Conservation (phyloP, 2,329 filamentous ascomycete genomes). For the Diplodia intermedia region DNA sequence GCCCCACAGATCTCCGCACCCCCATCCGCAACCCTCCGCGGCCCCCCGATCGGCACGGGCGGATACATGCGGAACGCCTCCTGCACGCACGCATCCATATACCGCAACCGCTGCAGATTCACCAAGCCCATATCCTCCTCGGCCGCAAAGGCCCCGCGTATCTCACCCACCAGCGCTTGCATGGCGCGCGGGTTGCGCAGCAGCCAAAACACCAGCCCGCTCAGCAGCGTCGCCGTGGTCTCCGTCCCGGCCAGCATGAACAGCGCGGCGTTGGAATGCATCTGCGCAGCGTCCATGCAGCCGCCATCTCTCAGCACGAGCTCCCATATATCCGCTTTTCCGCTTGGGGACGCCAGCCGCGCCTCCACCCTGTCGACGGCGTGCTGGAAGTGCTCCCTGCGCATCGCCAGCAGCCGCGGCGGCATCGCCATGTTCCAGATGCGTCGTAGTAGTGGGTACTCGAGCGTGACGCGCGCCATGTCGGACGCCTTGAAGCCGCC, state of each 20-base stretch:
- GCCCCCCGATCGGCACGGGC: conserved; percentile 48
- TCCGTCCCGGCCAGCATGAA: conserved; percentile 50
- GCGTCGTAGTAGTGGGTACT: not conserved
- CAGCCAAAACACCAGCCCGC: conserved; percentile 45
- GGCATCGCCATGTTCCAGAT: not conserved
- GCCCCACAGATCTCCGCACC: conserved; percentile 40
- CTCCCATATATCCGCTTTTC: conserved; percentile 48
- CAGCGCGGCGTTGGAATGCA: conserved; percentile 34
- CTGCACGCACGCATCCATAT: conserved; percentile 42
- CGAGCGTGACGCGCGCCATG: not conserved
- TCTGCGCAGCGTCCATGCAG: not conserved
- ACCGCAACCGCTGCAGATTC: not conserved
- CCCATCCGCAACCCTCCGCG: conserved; percentile 39
- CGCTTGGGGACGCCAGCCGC: conserved; percentile 34
- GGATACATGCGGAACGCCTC: conserved; percentile 55
- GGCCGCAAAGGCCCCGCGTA: not conserved
- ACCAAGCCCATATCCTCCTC: not conserved
- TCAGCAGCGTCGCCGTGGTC: conserved; percentile 50
- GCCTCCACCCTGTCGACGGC: conserved; percentile 36
- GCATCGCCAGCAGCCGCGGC: not conserved
- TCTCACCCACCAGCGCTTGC: not conserved
- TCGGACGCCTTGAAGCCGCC: conserved; percentile 35
- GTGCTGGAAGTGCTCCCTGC: not conserved
- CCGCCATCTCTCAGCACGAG: conserved; percentile 42
- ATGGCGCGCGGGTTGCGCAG: conserved; percentile 7